Evolutionary conservation across 495 filamentous ascomycete species (phyloP).

Genomic region (Evansstolkia leycettana): DNA sequence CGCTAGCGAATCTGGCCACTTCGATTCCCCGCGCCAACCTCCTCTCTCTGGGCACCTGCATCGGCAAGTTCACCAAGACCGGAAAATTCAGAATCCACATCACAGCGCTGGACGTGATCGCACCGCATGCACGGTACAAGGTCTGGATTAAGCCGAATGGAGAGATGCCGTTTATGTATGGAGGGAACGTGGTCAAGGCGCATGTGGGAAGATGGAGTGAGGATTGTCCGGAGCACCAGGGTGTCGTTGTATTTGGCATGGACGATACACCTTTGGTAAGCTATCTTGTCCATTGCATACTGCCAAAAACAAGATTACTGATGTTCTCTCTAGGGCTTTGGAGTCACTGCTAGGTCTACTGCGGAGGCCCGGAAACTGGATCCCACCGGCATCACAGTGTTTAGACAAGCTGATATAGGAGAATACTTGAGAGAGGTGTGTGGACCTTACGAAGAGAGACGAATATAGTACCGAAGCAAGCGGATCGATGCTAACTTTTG

Average conservation of each 20-base stretch:
- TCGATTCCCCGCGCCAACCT: conserved; percentile 66
- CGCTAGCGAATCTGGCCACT: conserved; percentile 82
- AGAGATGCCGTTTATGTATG: conserved; percentile 86
- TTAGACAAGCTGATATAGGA: conserved; percentile 80
- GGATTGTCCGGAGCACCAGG: conserved; percentile 48
- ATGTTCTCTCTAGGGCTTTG: conserved; percentile 48
- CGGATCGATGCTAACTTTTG: conserved; percentile 7
- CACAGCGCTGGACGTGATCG: conserved; percentile 60
- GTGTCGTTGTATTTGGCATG: conserved; percentile 30
- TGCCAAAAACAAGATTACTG: not conserved
- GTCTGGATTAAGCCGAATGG: conserved; percentile 93
- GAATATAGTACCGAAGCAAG: not conserved
- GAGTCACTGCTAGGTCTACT: conserved; percentile 71
- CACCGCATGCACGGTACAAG: conserved; percentile 83
- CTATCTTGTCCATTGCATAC: conserved; percentile 1
- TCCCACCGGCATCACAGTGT: conserved; percentile 75
- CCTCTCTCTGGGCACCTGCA: conserved; percentile 72
- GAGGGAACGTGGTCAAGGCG: conserved; percentile 79
- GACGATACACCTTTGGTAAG: conserved; percentile 39
- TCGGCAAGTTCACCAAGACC: conserved; percentile 87
- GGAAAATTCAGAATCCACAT: conserved; percentile 53
- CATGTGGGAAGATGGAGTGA: conserved; percentile 83
- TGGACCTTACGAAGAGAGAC: not conserved
- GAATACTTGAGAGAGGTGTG: conserved; percentile 76
- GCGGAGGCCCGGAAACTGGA: conserved; percentile 70